Base-by-base conservation (phyloP, 768 basidiomycete genomes). In the Porphyrellus cyaneotinctus region DNA sequence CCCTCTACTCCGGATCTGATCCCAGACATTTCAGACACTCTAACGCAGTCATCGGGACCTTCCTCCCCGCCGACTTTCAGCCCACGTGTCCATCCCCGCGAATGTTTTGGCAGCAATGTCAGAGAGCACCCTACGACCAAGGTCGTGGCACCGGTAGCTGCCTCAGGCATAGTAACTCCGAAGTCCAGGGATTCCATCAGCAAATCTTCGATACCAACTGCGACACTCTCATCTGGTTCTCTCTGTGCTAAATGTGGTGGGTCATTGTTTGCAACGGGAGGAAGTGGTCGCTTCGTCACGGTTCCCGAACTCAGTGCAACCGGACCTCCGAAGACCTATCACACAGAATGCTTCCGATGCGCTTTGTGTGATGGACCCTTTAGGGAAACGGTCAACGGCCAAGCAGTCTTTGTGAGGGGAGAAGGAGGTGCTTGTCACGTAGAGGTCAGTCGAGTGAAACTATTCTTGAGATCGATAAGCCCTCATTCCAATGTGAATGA, bases 321-420 rank as follows among this genome's bases (percentile, higher is more conserved):
- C 51, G 73, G 73, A 17, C 69, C 72, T 22, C 76, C 82, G n/a
- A 77, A 78, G 64, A 75, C 77, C 20, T 92, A 87, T 60, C 90
- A 93, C 58, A 75, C 79, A 4, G 78, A 82, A 38, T 93, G 90
- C 64, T 91, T 93, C 68, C 81, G 77, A 47, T 93, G 90, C 61
- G 72, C 67, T 20, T 71, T 85, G 20, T 93, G 90, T 59, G 72
- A 80, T 39, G 76, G 78, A 17, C 63, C 74, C 10, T 89, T 93
- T 59, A 79, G 78, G 55, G 86, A 87, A 63, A 73, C 72, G 32
- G 70, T 71, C 44, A 78, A 74, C 20, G 86, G 87, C 1, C 80
- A 84, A 56, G 82, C 87, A 10, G 73, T 82, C n/a, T 92, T 88
- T 68, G 83, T 88, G 20, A 78, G 82, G 49, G 79, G 78, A 14